Percentiles rank a stretch among this genome's conserved stretches.
Conservation (phyloP, 2,329 filamentous ascomycete species). For the Ceratocystis colombiana region DNA sequence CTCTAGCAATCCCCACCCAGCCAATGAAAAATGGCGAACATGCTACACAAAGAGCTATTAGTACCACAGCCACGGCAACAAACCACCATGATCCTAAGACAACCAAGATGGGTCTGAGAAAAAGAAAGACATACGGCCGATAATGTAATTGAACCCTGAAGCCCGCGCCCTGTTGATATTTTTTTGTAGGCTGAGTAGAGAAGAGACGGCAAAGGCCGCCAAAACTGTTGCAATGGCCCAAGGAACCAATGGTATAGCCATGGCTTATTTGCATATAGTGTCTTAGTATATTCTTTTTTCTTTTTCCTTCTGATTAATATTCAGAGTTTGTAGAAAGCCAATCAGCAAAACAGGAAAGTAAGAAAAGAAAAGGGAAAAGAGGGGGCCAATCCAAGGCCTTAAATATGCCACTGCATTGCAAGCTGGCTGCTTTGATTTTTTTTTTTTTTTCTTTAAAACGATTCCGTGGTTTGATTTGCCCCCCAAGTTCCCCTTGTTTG, state of each 20-base stretch:
- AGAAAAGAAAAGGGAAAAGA: background rate
- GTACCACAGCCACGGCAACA: background rate
- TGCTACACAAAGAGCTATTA: slow-evolving; percentile 33
- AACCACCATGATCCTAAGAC: slow-evolving; percentile 23
- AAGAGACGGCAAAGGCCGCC: slow-evolving; percentile 32
- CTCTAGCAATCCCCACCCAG: slow-evolving; percentile 43
- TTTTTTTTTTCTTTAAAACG: background rate
- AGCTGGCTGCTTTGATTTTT: background rate
- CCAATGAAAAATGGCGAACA: slow-evolving; percentile 41
- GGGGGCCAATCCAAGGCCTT: no score
- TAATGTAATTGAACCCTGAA: slow-evolving; percentile 43
- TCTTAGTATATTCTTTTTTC: background rate
- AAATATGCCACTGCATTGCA: background rate
- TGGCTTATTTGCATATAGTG: background rate
- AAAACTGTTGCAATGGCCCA: slow-evolving; percentile 32
- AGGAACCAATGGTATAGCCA: slow-evolving; percentile 1
- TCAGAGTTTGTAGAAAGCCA: background rate
- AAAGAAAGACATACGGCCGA: slow-evolving; percentile 40
- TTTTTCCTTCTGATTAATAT: background rate
- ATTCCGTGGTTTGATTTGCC: background rate
- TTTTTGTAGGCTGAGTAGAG: slow-evolving; percentile 33
- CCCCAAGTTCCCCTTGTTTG: background rate
- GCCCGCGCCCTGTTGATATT: slow-evolving; percentile 44
- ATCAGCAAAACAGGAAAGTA: background rate
- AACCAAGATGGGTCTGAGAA: background rate